A percentile compares a stretch with the other conserved stretches of the same genome.
These are phyloP conservation scores for Wickerhamomyces sp. DNA, from an alignment of 1,139 yeast species.

Conservation along the genomic window DNA sequence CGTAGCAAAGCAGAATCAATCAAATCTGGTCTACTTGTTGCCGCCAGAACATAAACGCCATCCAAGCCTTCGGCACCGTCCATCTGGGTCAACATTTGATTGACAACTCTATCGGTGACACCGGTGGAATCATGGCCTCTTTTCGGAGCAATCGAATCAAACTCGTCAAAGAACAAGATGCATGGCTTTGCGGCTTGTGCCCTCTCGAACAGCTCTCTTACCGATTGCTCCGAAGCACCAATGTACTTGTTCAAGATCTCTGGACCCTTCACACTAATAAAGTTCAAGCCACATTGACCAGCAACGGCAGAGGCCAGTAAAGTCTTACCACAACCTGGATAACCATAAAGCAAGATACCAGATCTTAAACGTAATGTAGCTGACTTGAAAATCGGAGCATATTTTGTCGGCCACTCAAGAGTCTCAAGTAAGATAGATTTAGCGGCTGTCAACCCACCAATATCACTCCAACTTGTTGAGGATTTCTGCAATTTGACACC, in stretches of 20 bases:
- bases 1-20: constrained; percentile 92
- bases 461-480: constrained; percentile 73
- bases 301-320: constrained; percentile 91
- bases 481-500: constrained; percentile 86
- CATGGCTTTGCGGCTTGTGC: constrained; percentile 96
- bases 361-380: constrained; percentile 86
- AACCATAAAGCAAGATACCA: constrained; percentile 87
- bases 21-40: constrained; percentile 91
- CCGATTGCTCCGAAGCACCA: constrained; percentile 96
- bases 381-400: constrained; percentile 86
- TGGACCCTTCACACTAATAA: constrained; percentile 93
- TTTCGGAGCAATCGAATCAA: constrained; percentile 95
- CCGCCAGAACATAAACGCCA: constrained; percentile 95
- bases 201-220: constrained; percentile 86
- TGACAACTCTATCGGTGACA: constrained; percentile 95
- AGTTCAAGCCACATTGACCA: constrained; percentile 89
- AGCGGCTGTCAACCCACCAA: constrained; percentile 82
- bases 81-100: constrained; percentile 96
- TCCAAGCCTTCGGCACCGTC: constrained; percentile 99
- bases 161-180: constrained; percentile 89
- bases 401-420: constrained; percentile 94
- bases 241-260: constrained; percentile 93
- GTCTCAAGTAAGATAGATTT: constrained; percentile 78
- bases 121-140: constrained; percentile 98
- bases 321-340: constrained; percentile 98